Evolutionary conservation across 2,329 filamentous ascomycete genomes (phyloP).

Genomic region (Orbilia ellipsospora): DNA sequence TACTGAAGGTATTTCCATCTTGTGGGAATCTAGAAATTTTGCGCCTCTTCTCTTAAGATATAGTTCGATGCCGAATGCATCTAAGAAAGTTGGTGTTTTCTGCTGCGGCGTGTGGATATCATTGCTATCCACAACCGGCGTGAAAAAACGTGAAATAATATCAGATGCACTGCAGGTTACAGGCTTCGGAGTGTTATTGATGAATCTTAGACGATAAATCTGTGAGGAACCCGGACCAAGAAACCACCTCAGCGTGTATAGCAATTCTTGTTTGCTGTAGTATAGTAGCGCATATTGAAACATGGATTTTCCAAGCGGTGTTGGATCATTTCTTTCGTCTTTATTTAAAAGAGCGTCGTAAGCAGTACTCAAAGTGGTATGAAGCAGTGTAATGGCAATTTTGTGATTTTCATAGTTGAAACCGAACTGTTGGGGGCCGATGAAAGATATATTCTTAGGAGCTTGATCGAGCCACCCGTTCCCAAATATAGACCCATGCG

Average conservation of each 20-base stretch:
- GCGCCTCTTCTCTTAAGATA: conserved; percentile 3
- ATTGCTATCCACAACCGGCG: not conserved
- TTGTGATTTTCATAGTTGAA: not conserved
- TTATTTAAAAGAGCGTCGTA: not conserved
- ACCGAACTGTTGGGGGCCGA: not conserved
- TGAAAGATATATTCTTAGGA: not conserved
- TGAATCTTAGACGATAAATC: conserved; percentile 15
- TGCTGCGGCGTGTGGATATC: not conserved
- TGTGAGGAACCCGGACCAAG: conserved; percentile 14
- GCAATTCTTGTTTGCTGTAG: conserved; percentile 12
- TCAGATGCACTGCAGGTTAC: not conserved
- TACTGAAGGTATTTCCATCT: conserved; percentile 3
- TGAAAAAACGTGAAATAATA: not conserved
- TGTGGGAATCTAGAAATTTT: conserved; percentile 8
- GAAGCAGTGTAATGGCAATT: conserved; percentile 6
- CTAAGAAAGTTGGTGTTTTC: not conserved
- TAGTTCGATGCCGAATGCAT: conserved; percentile 10
- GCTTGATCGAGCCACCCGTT: conserved; percentile 13
- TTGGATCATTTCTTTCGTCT: conserved; percentile 3
- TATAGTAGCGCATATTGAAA: conserved; percentile 9
- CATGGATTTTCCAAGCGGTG: not conserved
- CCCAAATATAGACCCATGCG: not conserved
- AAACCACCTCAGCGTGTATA: conserved; percentile 15
- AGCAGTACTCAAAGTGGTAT: not conserved
- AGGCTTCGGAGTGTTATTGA: not conserved